phyloP scores from a whole-genome alignment of 1,284 basidiomycete species.

The Sanghuangporus baumii region DNA sequence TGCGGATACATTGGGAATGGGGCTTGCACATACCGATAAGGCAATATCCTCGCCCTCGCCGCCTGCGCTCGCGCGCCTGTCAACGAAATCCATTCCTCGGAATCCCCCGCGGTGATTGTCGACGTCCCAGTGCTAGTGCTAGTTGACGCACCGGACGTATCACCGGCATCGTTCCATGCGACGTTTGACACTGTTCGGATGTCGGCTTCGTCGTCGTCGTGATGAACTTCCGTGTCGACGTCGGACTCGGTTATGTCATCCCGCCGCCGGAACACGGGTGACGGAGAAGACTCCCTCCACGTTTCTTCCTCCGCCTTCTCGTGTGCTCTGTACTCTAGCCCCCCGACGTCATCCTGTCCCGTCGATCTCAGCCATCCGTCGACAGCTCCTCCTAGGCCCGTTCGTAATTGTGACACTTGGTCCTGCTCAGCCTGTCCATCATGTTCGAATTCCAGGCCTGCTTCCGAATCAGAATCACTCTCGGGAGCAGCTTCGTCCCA shows the following conservation, averaged over 20 bases:
- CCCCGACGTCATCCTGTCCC: not conserved
- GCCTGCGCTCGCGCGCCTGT: not conserved
- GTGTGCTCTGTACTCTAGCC: not conserved
- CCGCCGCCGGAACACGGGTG: not conserved
- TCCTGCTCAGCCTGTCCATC: not conserved
- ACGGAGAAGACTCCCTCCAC: not conserved
- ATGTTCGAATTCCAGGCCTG: not conserved
- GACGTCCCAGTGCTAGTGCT: not conserved
- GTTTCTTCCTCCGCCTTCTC: not conserved
- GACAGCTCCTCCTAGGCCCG: not conserved
- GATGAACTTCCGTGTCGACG: not conserved
- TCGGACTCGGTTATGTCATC: not conserved
- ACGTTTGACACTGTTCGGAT: not conserved
- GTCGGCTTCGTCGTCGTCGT: not conserved
- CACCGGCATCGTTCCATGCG: not conserved
- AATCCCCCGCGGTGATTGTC: not conserved
- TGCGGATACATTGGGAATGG: not conserved
- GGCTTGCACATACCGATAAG: not conserved
- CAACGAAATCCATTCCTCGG: constrained; percentile 1
- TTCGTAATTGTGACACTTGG: not conserved
- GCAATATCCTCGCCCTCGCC: not conserved
- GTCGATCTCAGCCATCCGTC: not conserved
- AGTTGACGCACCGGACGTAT: not conserved
- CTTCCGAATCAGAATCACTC: not conserved
- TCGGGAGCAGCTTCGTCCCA: constrained; percentile 9